Base-by-base conservation (phyloP, 192 early-diverging fungal genomes). In the Backusella westeae region DNA sequence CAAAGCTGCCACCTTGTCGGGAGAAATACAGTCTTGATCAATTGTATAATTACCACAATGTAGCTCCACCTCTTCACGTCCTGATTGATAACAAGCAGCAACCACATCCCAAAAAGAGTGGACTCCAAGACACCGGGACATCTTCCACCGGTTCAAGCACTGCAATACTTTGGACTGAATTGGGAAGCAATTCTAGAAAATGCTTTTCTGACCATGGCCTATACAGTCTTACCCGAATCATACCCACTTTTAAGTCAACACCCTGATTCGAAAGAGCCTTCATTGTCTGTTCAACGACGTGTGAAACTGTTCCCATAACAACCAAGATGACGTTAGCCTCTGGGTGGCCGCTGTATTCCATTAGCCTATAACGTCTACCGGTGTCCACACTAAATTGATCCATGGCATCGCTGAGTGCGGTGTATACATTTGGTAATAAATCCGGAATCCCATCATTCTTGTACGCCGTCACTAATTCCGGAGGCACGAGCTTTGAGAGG, bases 71-170 rank as follows among this genome's bases (percentile, higher is more conserved):
- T 84, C 23, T 63, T 63, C 56, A 29, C 26, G 26, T 15, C 56
- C 38, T 35, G 42, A 12, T 36, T 89, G 75, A 71, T 92, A 88
- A 79, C 92, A 91, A 14, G 89, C 84, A 34, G 92, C 86, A 0
- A 90, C 91, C 65, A 97, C 89, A 78, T 97, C 95, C 44, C 39
- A 95, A 84, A 85, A 95, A 94, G 66, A 97, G 81, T 17, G 93
- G 92, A 23, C 90, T 92, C 89, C 91, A 95, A 26, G 87, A 79
- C 68, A 87, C 89, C 10, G 89, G 79, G 76, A 84, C 78, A 38
- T 87, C 87, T 5, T 82, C 77, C 4, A 88, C 84, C 66, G 89
- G 89, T 73, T 93, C 91, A 23, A 93, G 69, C 19, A 93, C 91
- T 32, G 87, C 85, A 34, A 92, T 72, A 5, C 82, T 88, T 77